phyloP scores from a whole-genome alignment of 805 yeast genomes.

The Pichia exigua region DNA sequence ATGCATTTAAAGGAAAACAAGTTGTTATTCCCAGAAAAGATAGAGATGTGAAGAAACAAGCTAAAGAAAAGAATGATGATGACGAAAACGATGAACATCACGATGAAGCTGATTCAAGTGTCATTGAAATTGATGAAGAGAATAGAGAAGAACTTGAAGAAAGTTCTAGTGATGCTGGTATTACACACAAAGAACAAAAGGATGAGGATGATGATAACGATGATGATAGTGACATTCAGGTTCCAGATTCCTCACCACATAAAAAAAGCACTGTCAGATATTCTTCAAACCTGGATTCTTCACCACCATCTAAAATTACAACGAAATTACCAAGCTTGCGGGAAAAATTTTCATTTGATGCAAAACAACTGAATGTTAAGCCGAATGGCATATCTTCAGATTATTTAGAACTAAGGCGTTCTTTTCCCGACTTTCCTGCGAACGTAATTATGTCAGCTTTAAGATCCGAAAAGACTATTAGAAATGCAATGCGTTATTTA shows the following conservation, averaged over 20 bases:
- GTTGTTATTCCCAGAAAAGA: neutral
- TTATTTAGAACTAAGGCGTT: conserved; percentile 25
- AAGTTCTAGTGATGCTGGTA: neutral
- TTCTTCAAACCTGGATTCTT: conserved; percentile 12
- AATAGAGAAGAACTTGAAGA: neutral
- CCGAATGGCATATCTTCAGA: conserved; percentile 11
- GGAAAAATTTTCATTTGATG: conserved; percentile 35
- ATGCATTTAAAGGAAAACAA: too few relatives aligned
- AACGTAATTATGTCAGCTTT: conserved; percentile 26
- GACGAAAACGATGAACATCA: neutral
- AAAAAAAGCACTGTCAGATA: conserved; percentile 14
- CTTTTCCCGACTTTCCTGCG: conserved; percentile 27
- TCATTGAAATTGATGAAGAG: neutral
- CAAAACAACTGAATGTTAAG: neutral
- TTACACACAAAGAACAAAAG: neutral
- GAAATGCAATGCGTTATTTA: conserved; percentile 26
- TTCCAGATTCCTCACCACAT: conserved; percentile 41
- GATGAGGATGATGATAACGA: neutral
- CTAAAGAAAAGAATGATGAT: neutral
- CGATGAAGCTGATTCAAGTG: neutral
- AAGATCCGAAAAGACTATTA: conserved; percentile 24
- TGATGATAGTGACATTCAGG: conserved; percentile 32
- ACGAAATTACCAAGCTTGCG: conserved; percentile 29
- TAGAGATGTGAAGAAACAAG: neutral
- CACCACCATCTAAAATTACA: conserved; percentile 19